Evolutionary conservation across 1,284 basidiomycete species (phyloP), one percentile per base, ranked within the genome.

Genomic region (Stygiomarasmius scandens): DNA sequence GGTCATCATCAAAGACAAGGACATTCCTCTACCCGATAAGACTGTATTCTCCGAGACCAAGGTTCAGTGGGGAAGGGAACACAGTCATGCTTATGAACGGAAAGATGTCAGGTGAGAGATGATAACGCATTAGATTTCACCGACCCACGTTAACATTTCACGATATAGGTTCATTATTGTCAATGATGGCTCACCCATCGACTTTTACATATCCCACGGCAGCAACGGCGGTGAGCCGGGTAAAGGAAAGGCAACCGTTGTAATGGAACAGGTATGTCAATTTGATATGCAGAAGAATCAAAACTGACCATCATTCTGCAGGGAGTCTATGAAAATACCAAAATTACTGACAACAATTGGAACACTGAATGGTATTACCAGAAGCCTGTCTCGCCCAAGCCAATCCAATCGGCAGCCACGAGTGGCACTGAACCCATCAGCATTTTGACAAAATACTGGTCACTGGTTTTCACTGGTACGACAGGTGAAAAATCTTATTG

Each of bases 291-390:
- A 27, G 10, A n/a, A 16, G 20, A 49, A 6, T 11, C 27, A 23
- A 23, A 49, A 27, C 23, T 24, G 19, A 3, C 23, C 2, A 27
- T 25, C 16, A 11, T 10, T n/a, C 24, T 27, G 25, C 24, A 52
- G 49, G 49, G 49, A 34, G 8, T 10, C 2, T 36, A 52, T 29
- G 49, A 52, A 19, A 52, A 52, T 36, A 38, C 2, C 8, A 29
- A 52, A 2, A 52, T 52, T n/a, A 52, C 49, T 22, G 49, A 52
- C 19, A 52, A 52, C 32, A 36, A 38, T 34, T 52, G 49, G 49
- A 52, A 52, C 49, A 52, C 49, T 5, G 5, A 10, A 2, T 52
- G 49, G 49, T 52, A 36, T 22, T 52, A 52, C 32, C 49, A 52
- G 49, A 52, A 52, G 27, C 49, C 24, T 24, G 49, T 52, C 36